These are phyloP conservation scores for Pseudogymnoascus sp. DNA, from an alignment of 2,329 filamentous ascomycete genomes.

Conservation along the genomic window DNA sequence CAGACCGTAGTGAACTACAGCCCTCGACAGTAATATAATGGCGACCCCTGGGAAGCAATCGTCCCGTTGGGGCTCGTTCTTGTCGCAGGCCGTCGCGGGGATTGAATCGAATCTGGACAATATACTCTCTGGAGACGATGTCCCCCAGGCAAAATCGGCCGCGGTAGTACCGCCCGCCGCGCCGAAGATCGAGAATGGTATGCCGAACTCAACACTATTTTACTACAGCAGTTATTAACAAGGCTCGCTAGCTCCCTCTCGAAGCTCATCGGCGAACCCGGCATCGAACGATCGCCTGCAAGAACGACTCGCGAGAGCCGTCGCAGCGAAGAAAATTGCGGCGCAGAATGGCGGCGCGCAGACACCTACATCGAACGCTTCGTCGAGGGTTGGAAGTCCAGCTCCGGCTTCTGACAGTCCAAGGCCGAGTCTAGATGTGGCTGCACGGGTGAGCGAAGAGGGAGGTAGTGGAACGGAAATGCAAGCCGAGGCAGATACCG, in stretches of 20 bases:
- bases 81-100: constrained; percentile 84
- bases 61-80: constrained; percentile 67
- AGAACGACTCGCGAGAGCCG: constrained; percentile 78
- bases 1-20: not conserved
- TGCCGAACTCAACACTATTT: constrained; percentile 17
- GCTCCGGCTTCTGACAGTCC: constrained; percentile 36
- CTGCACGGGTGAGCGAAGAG: constrained; percentile 17
- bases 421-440: constrained; percentile 37
- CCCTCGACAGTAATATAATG: constrained; percentile 20
- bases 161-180: constrained; percentile 31
- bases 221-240: not conserved
- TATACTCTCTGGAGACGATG: constrained; percentile 74
- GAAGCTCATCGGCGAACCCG: constrained; percentile 54
- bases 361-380: constrained; percentile 36
- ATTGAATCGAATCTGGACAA: constrained; percentile 89
- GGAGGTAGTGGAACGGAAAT: constrained; percentile 1
- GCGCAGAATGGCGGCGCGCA: constrained; percentile 36
- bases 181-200: constrained; percentile 30
- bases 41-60: constrained; percentile 33
- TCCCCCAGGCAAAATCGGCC: constrained; percentile 34
- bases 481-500: constrained; percentile 16
- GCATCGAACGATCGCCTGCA: constrained; percentile 74
- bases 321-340: constrained; percentile 60
- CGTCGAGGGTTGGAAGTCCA: constrained; percentile 45
- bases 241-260: constrained; percentile 40